Base-by-base conservation (phyloP, 1,284 basidiomycete genomes). In the Heliocybe sulcata region DNA sequence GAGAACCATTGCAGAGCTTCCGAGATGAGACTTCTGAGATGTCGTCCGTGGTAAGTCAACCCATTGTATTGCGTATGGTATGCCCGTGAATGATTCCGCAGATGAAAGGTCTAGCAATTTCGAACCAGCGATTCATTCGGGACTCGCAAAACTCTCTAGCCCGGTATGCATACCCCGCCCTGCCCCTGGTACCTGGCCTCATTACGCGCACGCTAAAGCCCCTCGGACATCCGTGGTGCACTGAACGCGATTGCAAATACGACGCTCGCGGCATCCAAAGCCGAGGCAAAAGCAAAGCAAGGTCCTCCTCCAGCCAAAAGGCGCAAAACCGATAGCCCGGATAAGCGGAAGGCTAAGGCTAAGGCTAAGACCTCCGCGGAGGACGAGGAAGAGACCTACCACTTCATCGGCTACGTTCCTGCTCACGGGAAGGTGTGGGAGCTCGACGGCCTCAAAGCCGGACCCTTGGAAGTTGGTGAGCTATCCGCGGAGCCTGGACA, bases 331-430 rank as follows among this genome's bases (percentile, higher is more conserved):
- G 52, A 58, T 42, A n/a, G n/a, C n/a, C n/a, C n/a, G n/a, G 22
- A 45, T 61, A 66, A 60, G 35, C 53, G 58, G 55, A 71, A 63
- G 52, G 52, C 58, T 27, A 64, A 65, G 51, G 59, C 63, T 58
- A 52, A 63, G 57, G 55, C 53, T 63, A 58, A 16, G 55, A 57
- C 56, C 62, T 12, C 64, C 26, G 60, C 59, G 26, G 60, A 63
- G 3, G 66, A 69, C 23, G 64, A 68, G 29, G 70, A 79, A 55
- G 80, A 82, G 52, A 69, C 71, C 0, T 85, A 77, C 65, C 82
- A 85, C 62, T 85, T 82, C 69, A 82, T 83, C 56, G 81, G 79
- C 11, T 85, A 83, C 60, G 79, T 83, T 25, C 81, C 82, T 3
- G 76, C 76, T 0, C 69, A 75, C 58, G 81, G 80, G 2, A 81